Evolutionary conservation across 225 moss, liverwort and hornwort genomes (phyloP).

Genomic region (Pseudisothecium myosuroides): DNA sequence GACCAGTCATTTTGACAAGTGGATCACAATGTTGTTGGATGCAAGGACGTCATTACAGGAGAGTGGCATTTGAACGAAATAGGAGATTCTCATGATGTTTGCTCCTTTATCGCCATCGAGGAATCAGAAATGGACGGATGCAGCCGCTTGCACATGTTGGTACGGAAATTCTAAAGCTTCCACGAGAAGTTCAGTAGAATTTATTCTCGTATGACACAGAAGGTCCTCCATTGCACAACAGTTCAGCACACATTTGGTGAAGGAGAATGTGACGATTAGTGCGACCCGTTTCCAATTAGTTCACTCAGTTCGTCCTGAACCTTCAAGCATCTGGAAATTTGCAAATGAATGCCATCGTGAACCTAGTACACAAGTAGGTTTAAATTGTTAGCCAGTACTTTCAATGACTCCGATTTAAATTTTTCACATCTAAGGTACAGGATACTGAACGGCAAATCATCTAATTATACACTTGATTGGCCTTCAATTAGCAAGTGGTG

Average conservation of each 20-base stretch:
- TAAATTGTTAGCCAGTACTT: neutral
- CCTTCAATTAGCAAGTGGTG: neutral
- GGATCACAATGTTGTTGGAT: neutral
- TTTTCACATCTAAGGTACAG: neutral
- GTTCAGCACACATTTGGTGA: neutral
- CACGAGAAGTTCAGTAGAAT: neutral
- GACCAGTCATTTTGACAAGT: neutral
- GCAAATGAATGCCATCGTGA: neutral
- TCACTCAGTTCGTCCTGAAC: neutral
- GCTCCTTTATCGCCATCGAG: neutral
- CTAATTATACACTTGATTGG: neutral
- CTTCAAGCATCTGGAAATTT: neutral
- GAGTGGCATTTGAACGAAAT: neutral
- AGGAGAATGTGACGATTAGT: neutral
- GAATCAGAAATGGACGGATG: neutral
- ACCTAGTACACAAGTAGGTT: neutral
- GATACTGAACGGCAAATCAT: neutral
- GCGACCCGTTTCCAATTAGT: neutral
- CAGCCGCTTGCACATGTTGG: neutral
- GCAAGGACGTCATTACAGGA: neutral
- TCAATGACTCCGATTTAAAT: neutral
- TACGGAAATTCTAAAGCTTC: neutral
- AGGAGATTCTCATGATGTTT: neutral
- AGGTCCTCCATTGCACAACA: neutral
- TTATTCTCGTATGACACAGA: neutral